Percentiles rank a stretch among this genome's conserved stretches.
phyloP scores from a whole-genome alignment of 305 asterid genomes.

The Fraxinus greggii region DNA sequence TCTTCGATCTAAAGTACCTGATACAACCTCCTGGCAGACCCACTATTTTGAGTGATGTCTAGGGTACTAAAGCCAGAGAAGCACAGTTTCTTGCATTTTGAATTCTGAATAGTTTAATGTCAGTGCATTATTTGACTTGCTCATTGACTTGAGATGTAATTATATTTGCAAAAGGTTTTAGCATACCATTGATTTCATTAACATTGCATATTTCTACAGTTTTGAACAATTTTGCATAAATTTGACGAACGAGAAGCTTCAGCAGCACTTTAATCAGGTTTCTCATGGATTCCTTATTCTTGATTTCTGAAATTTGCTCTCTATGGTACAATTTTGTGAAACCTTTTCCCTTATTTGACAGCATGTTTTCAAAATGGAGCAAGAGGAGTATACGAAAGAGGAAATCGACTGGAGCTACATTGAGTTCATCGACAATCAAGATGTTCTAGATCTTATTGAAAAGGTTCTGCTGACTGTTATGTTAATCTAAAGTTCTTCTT shows the following conservation, averaged over 20 bases:
- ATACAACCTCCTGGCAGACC: neutral
- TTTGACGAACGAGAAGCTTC: conserved; percentile 61
- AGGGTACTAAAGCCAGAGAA: neutral
- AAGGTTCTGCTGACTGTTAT: conserved; percentile 48
- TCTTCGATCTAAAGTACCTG: neutral
- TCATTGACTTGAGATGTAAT: conserved; percentile 20
- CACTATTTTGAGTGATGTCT: neutral
- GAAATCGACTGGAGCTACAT: conserved; percentile 99
- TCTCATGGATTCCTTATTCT: conserved; percentile 3
- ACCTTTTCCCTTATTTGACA: conserved; percentile 38
- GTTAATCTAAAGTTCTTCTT: neutral
- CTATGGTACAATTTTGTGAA: conserved; percentile 25
- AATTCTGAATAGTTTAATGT: neutral
- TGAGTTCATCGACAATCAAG: conserved; percentile 96
- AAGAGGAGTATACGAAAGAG: conserved; percentile 96
- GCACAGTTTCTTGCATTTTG: conserved; percentile 1
- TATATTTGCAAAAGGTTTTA: conserved; percentile 10
- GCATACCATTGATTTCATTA: conserved; percentile 13
- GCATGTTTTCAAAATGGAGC: conserved; percentile 99
- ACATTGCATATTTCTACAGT: conserved; percentile 35
- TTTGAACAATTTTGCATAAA: conserved; percentile 60
- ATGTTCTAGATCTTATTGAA: conserved; percentile 83
- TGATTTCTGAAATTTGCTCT: neutral
- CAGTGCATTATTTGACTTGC: conserved; percentile 19
- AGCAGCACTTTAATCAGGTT: conserved; percentile 93